phyloP scores from a whole-genome alignment of 192 early-diverging fungal species.

The Dimargaris verticillata region DNA sequence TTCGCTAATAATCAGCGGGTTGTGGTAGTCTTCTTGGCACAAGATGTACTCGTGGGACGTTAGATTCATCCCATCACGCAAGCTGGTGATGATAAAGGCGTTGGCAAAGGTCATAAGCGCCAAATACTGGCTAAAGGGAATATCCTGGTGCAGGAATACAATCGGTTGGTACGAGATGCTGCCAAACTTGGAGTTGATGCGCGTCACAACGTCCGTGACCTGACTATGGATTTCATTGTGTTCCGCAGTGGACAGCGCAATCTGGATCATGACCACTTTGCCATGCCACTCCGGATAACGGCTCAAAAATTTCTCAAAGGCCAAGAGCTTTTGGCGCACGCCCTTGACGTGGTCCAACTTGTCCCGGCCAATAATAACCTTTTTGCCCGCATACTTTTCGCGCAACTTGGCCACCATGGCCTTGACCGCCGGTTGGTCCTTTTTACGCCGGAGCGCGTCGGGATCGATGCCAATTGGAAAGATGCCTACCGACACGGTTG shows the following conservation, averaged over 20 bases:
- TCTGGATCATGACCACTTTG: constrained; percentile 87
- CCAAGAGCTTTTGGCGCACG: constrained; percentile 82
- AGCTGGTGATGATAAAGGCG: constrained; percentile 73
- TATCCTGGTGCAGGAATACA: constrained; percentile 78
- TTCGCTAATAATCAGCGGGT: constrained; percentile 82
- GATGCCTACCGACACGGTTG: constrained; percentile 62
- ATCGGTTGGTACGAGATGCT: constrained; percentile 82
- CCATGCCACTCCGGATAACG: constrained; percentile 81
- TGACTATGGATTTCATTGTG: constrained; percentile 77
- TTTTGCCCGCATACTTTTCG: constrained; percentile 82
- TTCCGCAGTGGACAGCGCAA: constrained; percentile 79
- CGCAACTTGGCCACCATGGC: constrained; percentile 62
- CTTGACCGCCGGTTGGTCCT: constrained; percentile 43
- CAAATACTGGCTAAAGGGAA: constrained; percentile 79
- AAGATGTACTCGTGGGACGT: constrained; percentile 86
- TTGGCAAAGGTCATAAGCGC: constrained; percentile 87
- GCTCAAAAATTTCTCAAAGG: constrained; percentile 78
- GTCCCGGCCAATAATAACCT: constrained; percentile 85
- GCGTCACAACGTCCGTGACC: constrained; percentile 76
- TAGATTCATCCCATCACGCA: constrained; percentile 97
- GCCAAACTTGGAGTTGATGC: constrained; percentile 85
- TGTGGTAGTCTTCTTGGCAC: constrained; percentile 72
- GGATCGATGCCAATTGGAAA: constrained; percentile 97
- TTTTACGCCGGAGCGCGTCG: constrained; percentile 48
- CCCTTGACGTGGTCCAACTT: constrained; percentile 94